phyloP scores from a whole-genome alignment of 495 filamentous ascomycete species.

The Penicillium maclennaniae region DNA sequence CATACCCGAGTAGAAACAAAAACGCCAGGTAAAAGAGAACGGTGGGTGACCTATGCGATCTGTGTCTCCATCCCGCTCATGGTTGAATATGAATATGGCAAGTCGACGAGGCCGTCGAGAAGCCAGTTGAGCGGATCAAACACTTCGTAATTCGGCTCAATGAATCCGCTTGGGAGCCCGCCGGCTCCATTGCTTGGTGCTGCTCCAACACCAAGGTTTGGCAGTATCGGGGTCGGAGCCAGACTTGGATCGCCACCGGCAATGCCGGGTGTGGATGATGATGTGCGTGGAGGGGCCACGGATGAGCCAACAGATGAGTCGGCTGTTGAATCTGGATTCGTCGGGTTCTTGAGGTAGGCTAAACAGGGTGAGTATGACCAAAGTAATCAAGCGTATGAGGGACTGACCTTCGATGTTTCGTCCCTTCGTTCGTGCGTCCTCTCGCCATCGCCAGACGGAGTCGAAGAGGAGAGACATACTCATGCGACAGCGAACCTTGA shows the following conservation, averaged over 20 bases:
- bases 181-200: conserved; percentile 34
- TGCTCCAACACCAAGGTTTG: conserved; percentile 31
- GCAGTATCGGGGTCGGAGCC: conserved; percentile 40
- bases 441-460: conserved; percentile 89
- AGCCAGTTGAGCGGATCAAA: conserved; percentile 91
- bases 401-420: conserved; percentile 66
- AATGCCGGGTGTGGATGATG: conserved; percentile 36
- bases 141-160: conserved; percentile 70
- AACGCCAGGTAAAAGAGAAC: conserved; percentile 12
- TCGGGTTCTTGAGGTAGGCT: conserved; percentile 80
- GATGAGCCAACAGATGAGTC: conserved; percentile 67
- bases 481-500: conserved; percentile 85
- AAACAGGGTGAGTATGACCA: conserved; percentile 3
- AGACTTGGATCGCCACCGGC: conserved; percentile 42
- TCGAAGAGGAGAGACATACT: conserved; percentile 93
- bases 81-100: conserved; percentile 57
- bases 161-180: conserved; percentile 50
- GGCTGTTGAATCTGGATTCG: conserved; percentile 74
- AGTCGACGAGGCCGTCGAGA: conserved; percentile 77
- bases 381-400: background rate
- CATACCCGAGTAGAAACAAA: conserved; percentile 13
- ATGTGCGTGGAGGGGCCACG: conserved; percentile 29
- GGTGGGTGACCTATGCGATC: background rate
- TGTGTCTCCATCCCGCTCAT: conserved; percentile 36
- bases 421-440: conserved; percentile 76